Percentiles rank a stretch among this genome's conserved stretches.
These are phyloP conservation scores for Taphrina wiesneri DNA, from an alignment of 1,139 yeast genomes.

Conservation along the genomic window DNA sequence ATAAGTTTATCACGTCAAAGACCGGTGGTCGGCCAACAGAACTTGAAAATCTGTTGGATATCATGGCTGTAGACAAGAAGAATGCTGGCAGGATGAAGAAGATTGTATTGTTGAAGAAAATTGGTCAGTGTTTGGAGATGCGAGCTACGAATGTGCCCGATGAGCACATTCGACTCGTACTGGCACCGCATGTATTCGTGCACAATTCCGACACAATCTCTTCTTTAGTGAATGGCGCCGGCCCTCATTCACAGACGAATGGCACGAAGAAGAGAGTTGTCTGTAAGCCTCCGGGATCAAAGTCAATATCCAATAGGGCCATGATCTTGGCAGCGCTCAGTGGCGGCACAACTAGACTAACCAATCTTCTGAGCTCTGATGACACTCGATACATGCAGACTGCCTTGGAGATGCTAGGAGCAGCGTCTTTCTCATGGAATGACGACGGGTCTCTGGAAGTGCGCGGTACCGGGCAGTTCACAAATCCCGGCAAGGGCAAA, in stretches of 20 bases:
- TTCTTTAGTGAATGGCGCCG: conserved; percentile 40
- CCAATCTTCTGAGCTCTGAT: conserved; percentile 85
- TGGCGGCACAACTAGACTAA: conserved; percentile 75
- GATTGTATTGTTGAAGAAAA: conserved; percentile 76
- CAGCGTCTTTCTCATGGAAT: conserved; percentile 72
- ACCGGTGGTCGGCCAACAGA: conserved; percentile 70
- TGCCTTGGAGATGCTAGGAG: conserved; percentile 76
- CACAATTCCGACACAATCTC: background rate
- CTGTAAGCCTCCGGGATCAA: conserved; percentile 91
- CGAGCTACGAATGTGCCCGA: conserved; percentile 84
- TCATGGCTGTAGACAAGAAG: conserved; percentile 95
- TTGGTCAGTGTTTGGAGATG: conserved; percentile 86
- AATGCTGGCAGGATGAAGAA: conserved; percentile 90
- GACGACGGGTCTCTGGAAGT: conserved; percentile 86
- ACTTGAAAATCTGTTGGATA: conserved; percentile 66
- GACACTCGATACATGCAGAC: conserved; percentile 94
- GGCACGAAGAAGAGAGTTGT: conserved; percentile 50
- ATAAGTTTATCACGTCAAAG: conserved; percentile 68
- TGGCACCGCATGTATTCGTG: conserved; percentile 45
- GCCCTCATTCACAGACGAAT: background rate
- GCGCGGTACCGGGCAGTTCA: conserved; percentile 84
- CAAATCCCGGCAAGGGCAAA: conserved; percentile 58
- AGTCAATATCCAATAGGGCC: conserved; percentile 94
- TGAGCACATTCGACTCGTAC: conserved; percentile 72
- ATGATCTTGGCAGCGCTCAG: conserved; percentile 90